Base-by-base conservation (phyloP, 2,329 filamentous ascomycete genomes). In the Xylariaceae sp. region DNA sequence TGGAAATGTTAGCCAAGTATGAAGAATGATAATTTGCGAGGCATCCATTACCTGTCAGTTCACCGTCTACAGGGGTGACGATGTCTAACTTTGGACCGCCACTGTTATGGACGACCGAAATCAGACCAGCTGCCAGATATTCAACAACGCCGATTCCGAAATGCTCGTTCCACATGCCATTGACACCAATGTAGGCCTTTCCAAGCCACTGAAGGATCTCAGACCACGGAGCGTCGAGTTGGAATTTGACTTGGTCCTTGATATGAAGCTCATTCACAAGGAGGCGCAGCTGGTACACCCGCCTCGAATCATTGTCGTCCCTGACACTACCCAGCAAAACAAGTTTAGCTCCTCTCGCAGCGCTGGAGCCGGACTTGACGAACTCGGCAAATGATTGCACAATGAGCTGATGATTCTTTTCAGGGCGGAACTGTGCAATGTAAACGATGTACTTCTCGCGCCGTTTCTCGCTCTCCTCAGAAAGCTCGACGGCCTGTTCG, bases 101-200 rank as follows among this genome's bases (percentile, higher is more conserved):
- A 38, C 87, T 93, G 64, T 96, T 75, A 57, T 98, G 93, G 8
- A 97, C 93, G 0, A 98, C 90, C 4, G 85, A 83, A 43, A 98
- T 89, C 43, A 98, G 71, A 1, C 93, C 93, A 0, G 93, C 93
- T 3, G 93, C 93, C 62, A 97, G 90, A 61, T 97, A 98, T 70
- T 98, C 93, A 31, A 98, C 93, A 13, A 97, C 90, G 1, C 93
- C 93, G 44, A 98, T 98, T 17, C 93, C 93, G 62, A 98, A 98
- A 64, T 98, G 93, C 68, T 98, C 93, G 62, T 96, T 97, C 91
- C 93, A 98, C 93, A 98, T 98, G 57, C 87, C 89, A 55, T 98
- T 98, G 22, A 95, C 89, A 37, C 93, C 93, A 2, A 98, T 79
- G 15, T 81, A 91, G 3, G 86, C 83, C 48, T 73, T 81, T 39